phyloP scores from a whole-genome alignment of 2,329 filamentous ascomycete species.

The Beauveria caledonica region DNA sequence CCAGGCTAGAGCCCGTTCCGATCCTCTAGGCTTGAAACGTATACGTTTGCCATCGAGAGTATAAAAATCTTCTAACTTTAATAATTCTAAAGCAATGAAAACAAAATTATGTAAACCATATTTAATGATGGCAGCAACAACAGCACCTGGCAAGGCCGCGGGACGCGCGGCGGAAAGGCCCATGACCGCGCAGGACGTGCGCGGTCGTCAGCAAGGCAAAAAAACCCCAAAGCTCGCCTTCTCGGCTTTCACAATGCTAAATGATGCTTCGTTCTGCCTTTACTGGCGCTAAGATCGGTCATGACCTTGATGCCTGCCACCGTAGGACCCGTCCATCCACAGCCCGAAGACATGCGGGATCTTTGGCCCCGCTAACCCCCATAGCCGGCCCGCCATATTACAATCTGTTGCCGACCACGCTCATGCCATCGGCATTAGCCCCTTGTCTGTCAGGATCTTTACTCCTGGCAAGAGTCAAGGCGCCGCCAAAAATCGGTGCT shows the following conservation, averaged over 20 bases:
- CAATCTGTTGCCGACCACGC: not conserved
- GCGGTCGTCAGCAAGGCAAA: too few relatives aligned
- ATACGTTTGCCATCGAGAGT: not conserved
- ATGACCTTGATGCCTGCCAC: not conserved
- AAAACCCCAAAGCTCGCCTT: too few relatives aligned
- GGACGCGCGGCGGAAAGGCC: not conserved
- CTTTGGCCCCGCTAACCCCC: not conserved
- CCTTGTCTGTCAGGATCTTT: too few relatives aligned
- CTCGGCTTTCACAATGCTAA: not conserved
- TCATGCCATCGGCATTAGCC: too few relatives aligned
- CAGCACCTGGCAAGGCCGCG: not conserved
- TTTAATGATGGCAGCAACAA: not conserved
- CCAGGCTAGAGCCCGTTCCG: too few relatives aligned
- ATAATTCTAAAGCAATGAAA: too few relatives aligned
- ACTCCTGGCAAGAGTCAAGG: not conserved
- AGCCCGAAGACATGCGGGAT: not conserved
- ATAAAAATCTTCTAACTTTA: too few relatives aligned
- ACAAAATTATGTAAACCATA: too few relatives aligned
- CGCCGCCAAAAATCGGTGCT: not conserved
- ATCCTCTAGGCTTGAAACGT: too few relatives aligned
- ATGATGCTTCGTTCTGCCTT: not conserved
- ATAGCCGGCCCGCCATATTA: not conserved
- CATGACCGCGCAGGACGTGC: not conserved
- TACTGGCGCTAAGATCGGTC: not conserved
- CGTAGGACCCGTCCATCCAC: not conserved